A percentile compares a stretch with the other conserved stretches of the same genome.
Evolutionary conservation across 306 rosid genomes (phyloP).

Genomic region (Dalbergia oliveri): DNA sequence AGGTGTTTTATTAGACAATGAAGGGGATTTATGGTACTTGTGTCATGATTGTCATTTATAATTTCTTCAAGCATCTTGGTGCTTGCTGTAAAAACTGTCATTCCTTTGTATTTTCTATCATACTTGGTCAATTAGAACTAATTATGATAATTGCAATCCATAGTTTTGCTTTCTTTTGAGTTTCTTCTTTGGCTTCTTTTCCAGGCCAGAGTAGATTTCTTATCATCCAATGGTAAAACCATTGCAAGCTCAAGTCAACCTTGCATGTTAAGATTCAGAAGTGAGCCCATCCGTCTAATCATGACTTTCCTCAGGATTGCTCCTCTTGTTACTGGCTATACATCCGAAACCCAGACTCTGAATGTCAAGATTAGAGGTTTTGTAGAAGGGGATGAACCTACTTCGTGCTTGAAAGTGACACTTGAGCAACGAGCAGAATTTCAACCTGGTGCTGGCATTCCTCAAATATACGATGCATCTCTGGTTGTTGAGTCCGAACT

Average conservation of each 20-base stretch:
- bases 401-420: slow-evolving; percentile 75
- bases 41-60: neutral
- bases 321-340: slow-evolving; percentile 75
- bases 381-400: slow-evolving; percentile 64
- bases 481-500: slow-evolving; percentile 66
- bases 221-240: slow-evolving; percentile 63
- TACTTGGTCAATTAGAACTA: slow-evolving; percentile 23
- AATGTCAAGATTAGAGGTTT: slow-evolving; percentile 74
- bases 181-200: slow-evolving; percentile 37
- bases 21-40: neutral
- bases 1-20: slow-evolving; percentile 3
- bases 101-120: slow-evolving; percentile 16
- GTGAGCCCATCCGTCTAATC: slow-evolving; percentile 77
- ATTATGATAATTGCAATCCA: slow-evolving; percentile 12
- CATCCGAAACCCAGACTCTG: slow-evolving; percentile 72
- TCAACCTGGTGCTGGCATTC: slow-evolving; percentile 84
- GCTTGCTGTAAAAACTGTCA: slow-evolving; percentile 33
- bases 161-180: slow-evolving; percentile 30
- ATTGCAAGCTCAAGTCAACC: slow-evolving; percentile 80
- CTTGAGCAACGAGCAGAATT: slow-evolving; percentile 80
- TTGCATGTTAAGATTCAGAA: slow-evolving; percentile 77
- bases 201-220: slow-evolving; percentile 72
- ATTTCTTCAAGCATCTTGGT: neutral
- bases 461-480: slow-evolving; percentile 78
- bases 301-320: slow-evolving; percentile 69